A percentile compares a stretch with the other conserved stretches of the same genome.
Evolutionary conservation across 2,329 filamentous ascomycete species (phyloP).

Genomic region (Aspergillus brunneoviolaceus): DNA sequence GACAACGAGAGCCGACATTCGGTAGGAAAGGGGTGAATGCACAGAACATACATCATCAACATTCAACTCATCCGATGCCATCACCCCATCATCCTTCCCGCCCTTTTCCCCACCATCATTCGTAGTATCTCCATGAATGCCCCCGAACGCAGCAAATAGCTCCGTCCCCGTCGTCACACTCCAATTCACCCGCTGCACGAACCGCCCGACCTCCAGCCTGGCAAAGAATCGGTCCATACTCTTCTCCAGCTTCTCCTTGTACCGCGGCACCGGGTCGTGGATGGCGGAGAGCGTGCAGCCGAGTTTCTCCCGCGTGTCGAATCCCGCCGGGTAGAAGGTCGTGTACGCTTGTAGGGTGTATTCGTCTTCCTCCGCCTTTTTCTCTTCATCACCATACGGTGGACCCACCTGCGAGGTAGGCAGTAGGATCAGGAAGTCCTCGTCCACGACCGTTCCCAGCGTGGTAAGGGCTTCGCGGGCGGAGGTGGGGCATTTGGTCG

Average conservation of each 20-base stretch:
- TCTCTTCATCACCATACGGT: constrained; percentile 12
- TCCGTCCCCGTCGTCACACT: constrained; percentile 40
- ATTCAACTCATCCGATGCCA: constrained; percentile 42
- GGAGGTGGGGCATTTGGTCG: background rate
- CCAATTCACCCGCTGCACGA: constrained; percentile 58
- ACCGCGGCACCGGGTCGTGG: constrained; percentile 60
- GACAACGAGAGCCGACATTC: background rate
- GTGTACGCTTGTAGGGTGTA: constrained; percentile 60
- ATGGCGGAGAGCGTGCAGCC: constrained; percentile 54
- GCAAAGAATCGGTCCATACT: constrained; percentile 65
- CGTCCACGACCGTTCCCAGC: constrained; percentile 56
- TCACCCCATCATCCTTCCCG: constrained; percentile 19
- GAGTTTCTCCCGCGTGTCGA: constrained; percentile 57
- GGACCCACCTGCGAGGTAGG: constrained; percentile 32
- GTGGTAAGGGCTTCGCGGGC: constrained; percentile 40
- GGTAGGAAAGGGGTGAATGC: background rate
- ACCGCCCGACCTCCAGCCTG: constrained; percentile 52
- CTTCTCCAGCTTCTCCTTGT: constrained; percentile 55
- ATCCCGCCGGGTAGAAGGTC: constrained; percentile 59
- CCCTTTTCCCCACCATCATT: background rate
- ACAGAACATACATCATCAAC: constrained; percentile 41
- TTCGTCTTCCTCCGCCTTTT: constrained; percentile 29
- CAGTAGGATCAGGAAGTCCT: constrained; percentile 60
- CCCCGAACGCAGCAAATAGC: constrained; percentile 43
- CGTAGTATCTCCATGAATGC: constrained; percentile 29